A percentile compares a stretch with the other conserved stretches of the same genome.
These are phyloP conservation scores for Tilletia indica DNA, from an alignment of 1,284 basidiomycete genomes.

Conservation along the genomic window DNA sequence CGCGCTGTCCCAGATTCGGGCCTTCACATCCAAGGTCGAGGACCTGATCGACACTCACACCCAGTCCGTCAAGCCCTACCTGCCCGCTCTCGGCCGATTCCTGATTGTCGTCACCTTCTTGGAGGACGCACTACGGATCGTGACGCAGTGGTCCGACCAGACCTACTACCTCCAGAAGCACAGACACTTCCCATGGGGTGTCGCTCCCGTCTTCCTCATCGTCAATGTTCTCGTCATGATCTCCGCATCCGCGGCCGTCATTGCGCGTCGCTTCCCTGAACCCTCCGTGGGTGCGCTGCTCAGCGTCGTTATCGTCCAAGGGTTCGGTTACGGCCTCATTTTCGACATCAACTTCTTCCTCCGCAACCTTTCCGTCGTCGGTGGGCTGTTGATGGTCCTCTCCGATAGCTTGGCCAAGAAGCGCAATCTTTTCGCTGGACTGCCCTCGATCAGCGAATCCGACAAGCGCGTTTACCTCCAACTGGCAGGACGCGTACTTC, in stretches of 20 bases:
- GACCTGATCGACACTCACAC: constrained; percentile 88
- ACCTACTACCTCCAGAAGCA: constrained; percentile 68
- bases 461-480: constrained; percentile 94
- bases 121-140: constrained; percentile 90
- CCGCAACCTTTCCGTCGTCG: constrained; percentile 85
- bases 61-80: constrained; percentile 88
- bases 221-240: constrained; percentile 90
- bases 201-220: constrained; percentile 88
- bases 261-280: constrained; percentile 82
- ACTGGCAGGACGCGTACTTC: constrained; percentile 89
- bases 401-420: constrained; percentile 84
- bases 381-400: constrained; percentile 95
- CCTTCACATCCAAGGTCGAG: constrained; percentile 72
- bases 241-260: constrained; percentile 78
- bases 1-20: constrained; percentile 77
- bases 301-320: constrained; percentile 88
- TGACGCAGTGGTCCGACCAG: constrained; percentile 94
- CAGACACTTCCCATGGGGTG: constrained; percentile 87
- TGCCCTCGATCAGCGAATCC: constrained; percentile 82
- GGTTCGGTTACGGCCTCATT: constrained; percentile 85
- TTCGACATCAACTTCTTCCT: constrained; percentile 99
- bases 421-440: constrained; percentile 79
- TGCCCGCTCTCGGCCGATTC: constrained; percentile 92
- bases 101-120: constrained; percentile 97
- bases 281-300: constrained; percentile 85